Conservation (phyloP, 2,329 filamentous ascomycete species). For the Acrocalymma vagum region DNA sequence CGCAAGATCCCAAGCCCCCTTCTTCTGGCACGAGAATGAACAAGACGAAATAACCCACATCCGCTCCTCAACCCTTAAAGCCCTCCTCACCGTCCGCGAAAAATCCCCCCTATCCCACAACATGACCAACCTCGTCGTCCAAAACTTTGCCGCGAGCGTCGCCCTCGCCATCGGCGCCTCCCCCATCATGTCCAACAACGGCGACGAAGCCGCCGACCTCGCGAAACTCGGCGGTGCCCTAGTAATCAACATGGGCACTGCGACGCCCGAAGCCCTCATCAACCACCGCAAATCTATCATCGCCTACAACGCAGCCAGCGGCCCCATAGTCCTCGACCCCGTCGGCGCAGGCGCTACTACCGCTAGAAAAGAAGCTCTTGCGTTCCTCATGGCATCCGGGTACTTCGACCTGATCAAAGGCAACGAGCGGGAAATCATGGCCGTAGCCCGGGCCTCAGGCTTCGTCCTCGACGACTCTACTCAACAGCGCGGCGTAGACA, state of each 20-base stretch:
- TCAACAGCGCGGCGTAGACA: conserved; percentile 87
- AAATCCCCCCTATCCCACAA: conserved; percentile 84
- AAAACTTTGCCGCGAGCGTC: conserved; percentile 93
- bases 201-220: conserved; percentile 83
- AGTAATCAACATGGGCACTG: conserved; percentile 94
- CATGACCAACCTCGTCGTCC: conserved; percentile 96
- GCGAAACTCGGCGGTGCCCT: conserved; percentile 78
- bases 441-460: conserved; percentile 65
- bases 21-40: conserved; percentile 27
- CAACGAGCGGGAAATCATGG: conserved; percentile 87
- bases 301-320: conserved; percentile 81
- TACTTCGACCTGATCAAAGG: conserved; percentile 92
- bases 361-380: conserved; percentile 75
- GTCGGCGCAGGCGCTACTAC: conserved; percentile 88
- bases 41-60: conserved; percentile 21
- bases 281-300: conserved; percentile 78
- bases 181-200: conserved; percentile 93
- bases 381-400: conserved; percentile 73
- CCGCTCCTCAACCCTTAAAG: conserved; percentile 29
- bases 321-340: conserved; percentile 85
- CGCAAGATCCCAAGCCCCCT: conserved; percentile 24
- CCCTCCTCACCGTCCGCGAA: conserved; percentile 69
- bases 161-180: conserved; percentile 84
- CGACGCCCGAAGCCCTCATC: conserved; percentile 75
- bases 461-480: conserved; percentile 48